Evolutionary conservation across 306 rosid species (phyloP), one percentile per base, ranked within the genome.

Genomic region (Dryas alaskensis): DNA sequence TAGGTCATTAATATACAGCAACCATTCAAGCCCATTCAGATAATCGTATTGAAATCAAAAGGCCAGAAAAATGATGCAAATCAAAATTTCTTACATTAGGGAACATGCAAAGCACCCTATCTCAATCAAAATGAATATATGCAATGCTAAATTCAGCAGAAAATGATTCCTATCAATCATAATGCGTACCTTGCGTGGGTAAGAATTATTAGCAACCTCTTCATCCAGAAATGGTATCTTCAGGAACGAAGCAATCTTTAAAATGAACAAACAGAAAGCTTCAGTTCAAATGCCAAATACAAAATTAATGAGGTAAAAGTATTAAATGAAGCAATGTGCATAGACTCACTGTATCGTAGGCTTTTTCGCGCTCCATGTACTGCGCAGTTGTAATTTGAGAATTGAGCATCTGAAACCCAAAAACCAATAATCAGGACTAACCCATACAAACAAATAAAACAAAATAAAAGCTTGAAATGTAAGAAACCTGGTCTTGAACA

Each of bases 141-240:
- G 46, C 55, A 55, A 9, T 44, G 54, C 65, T 14, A 50, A 52
- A 40, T 76, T 75, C 72, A 75, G 45, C 40, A 66, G 39, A 81
- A 71, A 47, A 71, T 31, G 54, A 68, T 54, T 45, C 1, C 2
- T 59, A 80, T 50, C 74, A 79, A 67, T 65, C 39, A 60, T 53
- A 39, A 19, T 16, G 65, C 74, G 46, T 85, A 94, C 98, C 97
- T 89, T 91, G 27, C 97, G 92, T 4, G 97, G 90, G 84, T 84
- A 89, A 66, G 97, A 76, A 81, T 79, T 92, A 71, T 83, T 86
- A 10, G 89, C 85, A 69, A 86, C 79, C 87, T 89, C 96, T 86
- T 91, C 97, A 74, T 89, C 98, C 62, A 91, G 67, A 81, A 89
- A 91, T 1, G 97, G 97, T 54, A 94, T 88, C 91, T 92, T 89